Conservation (phyloP, 768 basidiomycete species). For the Dacryopinax primogenitus region DNA sequence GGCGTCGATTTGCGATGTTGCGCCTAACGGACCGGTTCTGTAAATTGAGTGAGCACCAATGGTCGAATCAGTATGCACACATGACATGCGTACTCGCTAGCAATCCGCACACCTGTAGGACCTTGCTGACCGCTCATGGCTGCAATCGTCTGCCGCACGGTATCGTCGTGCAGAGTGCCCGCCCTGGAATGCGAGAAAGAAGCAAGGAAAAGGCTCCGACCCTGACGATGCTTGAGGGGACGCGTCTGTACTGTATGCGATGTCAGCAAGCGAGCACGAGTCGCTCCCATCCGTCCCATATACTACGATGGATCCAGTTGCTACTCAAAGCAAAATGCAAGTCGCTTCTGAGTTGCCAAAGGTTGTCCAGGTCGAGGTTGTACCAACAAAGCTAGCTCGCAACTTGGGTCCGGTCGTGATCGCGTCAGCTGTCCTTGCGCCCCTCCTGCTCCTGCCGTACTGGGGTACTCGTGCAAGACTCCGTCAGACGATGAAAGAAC, state of each 20-base stretch:
- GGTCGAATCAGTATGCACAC: background rate
- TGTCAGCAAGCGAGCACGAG: background rate
- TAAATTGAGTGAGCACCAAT: background rate
- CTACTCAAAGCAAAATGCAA: background rate
- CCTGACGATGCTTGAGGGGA: background rate
- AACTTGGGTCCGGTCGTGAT: conserved; percentile 1
- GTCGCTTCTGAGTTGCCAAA: background rate
- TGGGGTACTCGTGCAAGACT: background rate
- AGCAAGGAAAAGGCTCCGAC: background rate
- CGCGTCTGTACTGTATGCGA: background rate
- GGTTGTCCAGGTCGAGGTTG: background rate
- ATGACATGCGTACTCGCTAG: background rate
- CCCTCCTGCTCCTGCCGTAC: background rate
- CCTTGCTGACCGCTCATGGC: background rate
- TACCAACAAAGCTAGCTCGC: background rate
- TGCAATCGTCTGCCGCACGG: background rate
- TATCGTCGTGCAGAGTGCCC: background rate
- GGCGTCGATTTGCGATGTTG: background rate
- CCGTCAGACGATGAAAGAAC: background rate
- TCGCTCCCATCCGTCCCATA: background rate
- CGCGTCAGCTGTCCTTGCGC: background rate
- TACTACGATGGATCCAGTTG: background rate
- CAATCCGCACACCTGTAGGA: background rate
- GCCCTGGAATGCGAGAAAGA: conserved; percentile 4
- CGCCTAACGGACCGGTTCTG: background rate